These are phyloP conservation scores for Meyerozyma carpophila DNA, from an alignment of 1,139 yeast genomes.

Conservation along the genomic window DNA sequence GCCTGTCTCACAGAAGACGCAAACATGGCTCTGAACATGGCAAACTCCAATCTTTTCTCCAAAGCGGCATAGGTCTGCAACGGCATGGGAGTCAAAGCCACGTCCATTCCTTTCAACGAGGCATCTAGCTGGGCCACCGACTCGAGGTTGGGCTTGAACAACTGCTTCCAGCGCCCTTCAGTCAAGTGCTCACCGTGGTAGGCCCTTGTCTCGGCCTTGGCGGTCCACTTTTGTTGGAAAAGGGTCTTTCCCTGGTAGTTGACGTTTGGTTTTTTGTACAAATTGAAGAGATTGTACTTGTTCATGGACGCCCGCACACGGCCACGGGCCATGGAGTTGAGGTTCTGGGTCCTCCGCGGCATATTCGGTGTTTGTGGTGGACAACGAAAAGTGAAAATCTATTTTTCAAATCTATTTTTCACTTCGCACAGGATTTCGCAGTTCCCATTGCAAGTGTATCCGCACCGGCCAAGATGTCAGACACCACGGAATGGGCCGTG, in stretches of 20 bases:
- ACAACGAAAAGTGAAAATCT: slow-evolving; percentile 1
- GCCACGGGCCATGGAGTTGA: slow-evolving; percentile 61
- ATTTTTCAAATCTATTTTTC: background rate
- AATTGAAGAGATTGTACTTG: slow-evolving; percentile 84
- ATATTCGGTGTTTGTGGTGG: slow-evolving; percentile 19
- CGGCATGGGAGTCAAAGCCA: slow-evolving; percentile 70
- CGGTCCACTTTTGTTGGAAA: slow-evolving; percentile 87
- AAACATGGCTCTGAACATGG: slow-evolving; percentile 86
- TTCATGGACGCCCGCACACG: slow-evolving; percentile 89
- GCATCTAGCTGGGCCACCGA: slow-evolving; percentile 85
- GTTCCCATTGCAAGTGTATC: too few relatives aligned
- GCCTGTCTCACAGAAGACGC: slow-evolving; percentile 95
- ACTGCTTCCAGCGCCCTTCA: slow-evolving; percentile 72
- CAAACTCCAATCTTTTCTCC: slow-evolving; percentile 86
- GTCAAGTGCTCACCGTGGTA: slow-evolving; percentile 94
- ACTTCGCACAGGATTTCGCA: background rate
- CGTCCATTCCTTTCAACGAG: slow-evolving; percentile 56
- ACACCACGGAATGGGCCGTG: slow-evolving; percentile 40
- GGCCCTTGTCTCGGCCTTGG: slow-evolving; percentile 89
- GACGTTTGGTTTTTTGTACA: slow-evolving; percentile 61
- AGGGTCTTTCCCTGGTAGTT: slow-evolving; percentile 53
- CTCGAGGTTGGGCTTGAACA: slow-evolving; percentile 68
- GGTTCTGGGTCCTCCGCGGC: slow-evolving; percentile 59
- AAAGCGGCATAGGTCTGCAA: slow-evolving; percentile 84
- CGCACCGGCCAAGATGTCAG: background rate